These are phyloP conservation scores for Sphaerulina vaccinii DNA, from an alignment of 2,329 filamentous ascomycete species.

Conservation along the genomic window DNA sequence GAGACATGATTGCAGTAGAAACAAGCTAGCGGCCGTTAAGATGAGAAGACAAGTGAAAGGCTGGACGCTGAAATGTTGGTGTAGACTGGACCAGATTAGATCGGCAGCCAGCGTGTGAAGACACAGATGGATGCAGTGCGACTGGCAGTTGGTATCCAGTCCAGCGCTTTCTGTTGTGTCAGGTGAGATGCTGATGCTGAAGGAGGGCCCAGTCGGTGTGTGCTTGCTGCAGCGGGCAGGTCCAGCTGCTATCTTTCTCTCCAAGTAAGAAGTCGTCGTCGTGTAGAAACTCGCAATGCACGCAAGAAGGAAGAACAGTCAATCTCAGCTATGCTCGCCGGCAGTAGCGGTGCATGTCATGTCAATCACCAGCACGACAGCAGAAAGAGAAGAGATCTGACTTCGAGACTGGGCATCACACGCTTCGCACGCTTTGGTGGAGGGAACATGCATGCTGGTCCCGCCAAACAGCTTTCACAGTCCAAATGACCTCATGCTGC, in stretches of 20 bases:
- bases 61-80: conserved; percentile 1
- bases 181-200: conserved; percentile 8
- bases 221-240: background rate
- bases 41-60: conserved; percentile 8
- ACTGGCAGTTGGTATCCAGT: conserved; percentile 3
- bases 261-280: no score
- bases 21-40: conserved; percentile 4
- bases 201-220: background rate
- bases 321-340: background rate
- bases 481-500: conserved; percentile 7
- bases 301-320: background rate
- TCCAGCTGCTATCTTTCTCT: conserved; percentile 1
- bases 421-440: no score
- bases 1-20: conserved; percentile 30
- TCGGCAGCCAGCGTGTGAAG: background rate
- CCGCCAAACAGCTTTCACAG: no score
- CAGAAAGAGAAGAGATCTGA: no score
- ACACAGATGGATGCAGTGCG: background rate
- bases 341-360: background rate
- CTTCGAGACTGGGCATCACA: no score
- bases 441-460: no score
- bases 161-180: conserved; percentile 7
- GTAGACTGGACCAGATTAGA: background rate
- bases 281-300: background rate
- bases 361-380: no score